Base-by-base conservation (phyloP, 1,284 basidiomycete species). In the Phellopilus nigrolimitatus region DNA sequence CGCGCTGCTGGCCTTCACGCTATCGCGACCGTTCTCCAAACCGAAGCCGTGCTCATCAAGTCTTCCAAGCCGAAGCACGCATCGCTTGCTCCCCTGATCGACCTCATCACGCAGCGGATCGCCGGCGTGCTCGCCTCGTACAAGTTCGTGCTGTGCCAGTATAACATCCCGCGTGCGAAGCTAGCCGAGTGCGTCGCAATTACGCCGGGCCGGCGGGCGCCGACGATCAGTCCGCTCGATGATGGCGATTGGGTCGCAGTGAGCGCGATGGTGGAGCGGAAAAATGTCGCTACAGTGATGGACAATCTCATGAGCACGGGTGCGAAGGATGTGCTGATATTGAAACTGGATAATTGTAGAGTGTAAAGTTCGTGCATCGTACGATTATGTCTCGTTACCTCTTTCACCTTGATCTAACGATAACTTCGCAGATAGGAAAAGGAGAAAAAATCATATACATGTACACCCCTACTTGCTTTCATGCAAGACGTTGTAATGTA, bases 1-100 rank as follows among this genome's bases (percentile, higher is more conserved):
- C 91, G 95, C 37, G 97, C 95, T 21, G 95, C 95, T 1, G 95
- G 95, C 42, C 76, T 99, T 49, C 90, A 91, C 68, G 83, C 94
- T 27, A 97, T 99, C 63, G 88, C 86, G 39, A 95, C 92, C 1
- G 69, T 99, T 12, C 80, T 98, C 51, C 68, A 82, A 40, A 91
- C 93, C 0, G 90, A 99, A 71, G 95, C 95, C 2, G 91, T 97
- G 48, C 81, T 99, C 40, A 97, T 99, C 75, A 87, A 84, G 55
- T 91, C 94, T 1, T 73, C 71, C 48, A 74, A 71, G 6, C 79
- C 82, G 0, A 86, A 85, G 59, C 83, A 91, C 68, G 74, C 79
- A 0, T 71, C 84, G 2, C 73, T 86, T 43, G 72, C 77, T 2
- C 75, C 86, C 8, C 74, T 98, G 49, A 89, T 95, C 67, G 72